These are phyloP conservation scores for Colletotrichum australisinense DNA, from an alignment of 2,329 filamentous ascomycete species.

Conservation along the genomic window DNA sequence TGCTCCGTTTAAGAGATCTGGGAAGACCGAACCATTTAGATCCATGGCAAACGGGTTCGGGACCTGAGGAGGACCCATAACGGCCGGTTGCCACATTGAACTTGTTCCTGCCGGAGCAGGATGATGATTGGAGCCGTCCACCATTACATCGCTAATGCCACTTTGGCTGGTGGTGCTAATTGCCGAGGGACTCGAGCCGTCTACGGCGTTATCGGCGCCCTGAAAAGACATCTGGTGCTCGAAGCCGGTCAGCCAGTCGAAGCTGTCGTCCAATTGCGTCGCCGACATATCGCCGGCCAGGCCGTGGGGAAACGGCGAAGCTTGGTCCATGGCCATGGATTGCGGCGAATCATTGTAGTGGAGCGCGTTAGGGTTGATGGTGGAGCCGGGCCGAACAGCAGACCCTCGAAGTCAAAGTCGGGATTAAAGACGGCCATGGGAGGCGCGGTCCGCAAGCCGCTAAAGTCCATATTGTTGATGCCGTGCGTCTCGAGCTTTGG, in stretches of 20 bases:
- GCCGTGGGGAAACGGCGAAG: conserved; percentile 68
- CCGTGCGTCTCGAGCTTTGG: conserved; percentile 86
- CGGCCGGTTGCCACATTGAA: conserved; percentile 76
- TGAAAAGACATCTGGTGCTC: conserved; percentile 81
- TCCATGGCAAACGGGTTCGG: conserved; percentile 80
- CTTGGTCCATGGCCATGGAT: conserved; percentile 70
- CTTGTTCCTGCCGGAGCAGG: conserved; percentile 63
- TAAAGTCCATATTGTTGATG: conserved; percentile 71
- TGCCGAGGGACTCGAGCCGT: conserved; percentile 93
- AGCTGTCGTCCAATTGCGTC: conserved; percentile 77
- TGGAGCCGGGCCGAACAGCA: conserved; percentile 76
- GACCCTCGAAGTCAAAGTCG: conserved; percentile 77
- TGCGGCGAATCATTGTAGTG: conserved; percentile 87
- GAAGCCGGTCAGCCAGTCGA: conserved; percentile 86
- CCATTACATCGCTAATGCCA: conserved; percentile 90
- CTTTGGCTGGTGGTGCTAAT: conserved; percentile 96
- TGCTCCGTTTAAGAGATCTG: conserved; percentile 78
- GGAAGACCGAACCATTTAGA: conserved; percentile 78
- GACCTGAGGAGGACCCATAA: conserved; percentile 77
- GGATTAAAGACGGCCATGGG: conserved; percentile 70
- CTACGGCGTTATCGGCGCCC: conserved; percentile 82
- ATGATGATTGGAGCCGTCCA: conserved; percentile 79
- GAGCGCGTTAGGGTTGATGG: conserved; percentile 78
- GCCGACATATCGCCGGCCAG: conserved; percentile 67
- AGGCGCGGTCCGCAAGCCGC: conserved; percentile 83